Conservation (phyloP, 257 asterid species). For the Schizonepeta tenuifolia region DNA sequence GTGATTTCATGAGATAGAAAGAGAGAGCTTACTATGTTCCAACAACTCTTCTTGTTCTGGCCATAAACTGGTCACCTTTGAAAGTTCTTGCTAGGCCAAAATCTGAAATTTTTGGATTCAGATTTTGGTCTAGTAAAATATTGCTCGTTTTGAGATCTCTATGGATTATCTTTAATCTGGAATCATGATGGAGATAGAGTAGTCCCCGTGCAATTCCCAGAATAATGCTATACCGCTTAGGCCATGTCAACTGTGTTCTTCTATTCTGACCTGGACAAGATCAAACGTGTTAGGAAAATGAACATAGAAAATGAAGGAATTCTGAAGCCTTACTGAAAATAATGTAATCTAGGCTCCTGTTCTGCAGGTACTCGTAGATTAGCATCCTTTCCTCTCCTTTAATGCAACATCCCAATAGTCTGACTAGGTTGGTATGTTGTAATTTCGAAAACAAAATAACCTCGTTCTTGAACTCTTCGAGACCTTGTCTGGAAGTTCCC, state of each 20-base stretch:
- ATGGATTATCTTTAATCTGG: constrained; percentile 18
- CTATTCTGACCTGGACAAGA: constrained; percentile 10
- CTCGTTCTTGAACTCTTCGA: constrained; percentile 27
- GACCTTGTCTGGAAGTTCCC: constrained; percentile 15
- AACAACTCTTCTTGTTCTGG: constrained; percentile 15
- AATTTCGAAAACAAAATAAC: constrained; percentile 21
- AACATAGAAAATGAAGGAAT: not conserved
- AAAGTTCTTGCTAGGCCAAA: constrained; percentile 26
- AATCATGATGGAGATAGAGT: constrained; percentile 19
- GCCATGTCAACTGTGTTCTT: constrained; percentile 18
- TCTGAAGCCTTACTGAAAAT: constrained; percentile 2
- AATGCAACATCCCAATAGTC: constrained; percentile 24
- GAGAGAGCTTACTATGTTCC: constrained; percentile 25
- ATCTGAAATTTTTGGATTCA: constrained; percentile 27
- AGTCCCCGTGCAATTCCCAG: constrained; percentile 25
- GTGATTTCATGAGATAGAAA: not conserved
- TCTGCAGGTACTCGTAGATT: constrained; percentile 26
- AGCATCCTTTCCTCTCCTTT: constrained; percentile 19
- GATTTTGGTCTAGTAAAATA: constrained; percentile 16
- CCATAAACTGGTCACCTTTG: not conserved
- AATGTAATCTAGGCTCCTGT: constrained; percentile 16
- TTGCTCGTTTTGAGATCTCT: constrained; percentile 27
- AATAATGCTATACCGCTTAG: constrained; percentile 18
- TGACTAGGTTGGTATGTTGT: constrained; percentile 21
- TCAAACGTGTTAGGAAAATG: not conserved